phyloP scores from a whole-genome alignment of 2,329 filamentous ascomycete genomes.

The Didymella segeticola region DNA sequence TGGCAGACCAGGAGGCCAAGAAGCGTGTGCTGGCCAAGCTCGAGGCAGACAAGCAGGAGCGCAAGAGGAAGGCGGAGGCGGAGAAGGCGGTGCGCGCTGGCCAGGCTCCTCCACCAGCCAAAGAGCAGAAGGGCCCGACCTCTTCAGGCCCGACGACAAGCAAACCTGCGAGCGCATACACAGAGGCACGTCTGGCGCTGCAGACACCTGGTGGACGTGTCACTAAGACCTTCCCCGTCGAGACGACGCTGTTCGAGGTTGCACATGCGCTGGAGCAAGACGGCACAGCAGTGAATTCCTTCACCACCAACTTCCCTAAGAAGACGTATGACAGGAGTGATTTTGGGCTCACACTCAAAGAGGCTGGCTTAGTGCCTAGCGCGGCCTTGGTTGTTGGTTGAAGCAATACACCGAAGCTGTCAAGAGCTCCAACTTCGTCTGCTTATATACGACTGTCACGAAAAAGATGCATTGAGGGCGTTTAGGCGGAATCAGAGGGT shows the following conservation, averaged over 20 bases:
- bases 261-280: conserved; percentile 77
- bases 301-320: conserved; percentile 84
- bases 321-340: conserved; percentile 76
- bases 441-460: conserved; percentile 1
- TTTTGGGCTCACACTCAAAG: conserved; percentile 89
- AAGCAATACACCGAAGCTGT: not conserved
- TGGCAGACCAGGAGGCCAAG: conserved; percentile 83
- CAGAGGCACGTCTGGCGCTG: conserved; percentile 80
- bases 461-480: conserved; percentile 25
- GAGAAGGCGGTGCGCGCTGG: conserved; percentile 89
- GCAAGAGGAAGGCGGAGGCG: conserved; percentile 81
- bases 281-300: conserved; percentile 73
- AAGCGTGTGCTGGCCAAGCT: conserved; percentile 92
- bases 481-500: conserved; percentile 1
- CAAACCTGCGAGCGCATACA: conserved; percentile 75
- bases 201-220: conserved; percentile 79
- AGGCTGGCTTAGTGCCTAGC: conserved; percentile 87
- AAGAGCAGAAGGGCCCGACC: conserved; percentile 56
- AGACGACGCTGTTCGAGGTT: conserved; percentile 92
- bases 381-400: conserved; percentile 79
- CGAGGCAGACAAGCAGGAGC: conserved; percentile 90
- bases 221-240: conserved; percentile 85
- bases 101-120: conserved; percentile 59
- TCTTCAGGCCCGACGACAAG: conserved; percentile 57
- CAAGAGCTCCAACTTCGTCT: not conserved